Evolutionary conservation across 495 filamentous ascomycete genomes (phyloP), one percentile per base, ranked within the genome.

Genomic region (Hypoxylon lienhwacheense): DNA sequence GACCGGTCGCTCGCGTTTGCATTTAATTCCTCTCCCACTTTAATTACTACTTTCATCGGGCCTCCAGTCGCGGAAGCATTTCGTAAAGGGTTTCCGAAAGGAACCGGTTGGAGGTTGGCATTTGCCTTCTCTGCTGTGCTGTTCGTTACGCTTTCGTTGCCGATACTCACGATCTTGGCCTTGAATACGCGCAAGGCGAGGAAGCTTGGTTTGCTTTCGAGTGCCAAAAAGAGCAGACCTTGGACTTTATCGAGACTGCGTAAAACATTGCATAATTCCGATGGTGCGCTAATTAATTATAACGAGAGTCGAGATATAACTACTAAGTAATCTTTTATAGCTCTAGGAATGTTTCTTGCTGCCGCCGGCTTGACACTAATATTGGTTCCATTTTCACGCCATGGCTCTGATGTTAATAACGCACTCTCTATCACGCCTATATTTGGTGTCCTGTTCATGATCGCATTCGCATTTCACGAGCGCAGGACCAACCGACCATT

Each of bases 391-490:
- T 82, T 89, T 67, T 67, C 65, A n/a, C 59, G 65, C 11, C 85
- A 84, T 68, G 47, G 68, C 0, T 73, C 77, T 16, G 64, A 77
- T n/a, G 44, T 72, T 7, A 78, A 86, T 54, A 85, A 84, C 58
- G 68, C 66, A 48, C 25, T 55, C 24, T 40, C 62, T 1, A 50
- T 47, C 7, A 75, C 84, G 63, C 39, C 87, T 21, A 68, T 87
- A 17, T 56, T 87, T 47, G 85, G 85, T 16, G 64, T 79, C 51
- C 34, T 73, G 1, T 66, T 83, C 2, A 64, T 87, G 25, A 69
- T 84, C 29, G 72, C 71, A 32, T 88, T 89, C 48, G 75, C 66
- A 1, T 48, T 83, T 0, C 86, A 76, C 69, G 86, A 89, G 28
- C 59, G 66, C 75, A 73, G 53, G 79, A 63, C 64, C 47, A 77